Evolutionary conservation across 305 asterid genomes (phyloP), one percentile per base, ranked within the genome.

Genomic region (Plantago coronopus): DNA sequence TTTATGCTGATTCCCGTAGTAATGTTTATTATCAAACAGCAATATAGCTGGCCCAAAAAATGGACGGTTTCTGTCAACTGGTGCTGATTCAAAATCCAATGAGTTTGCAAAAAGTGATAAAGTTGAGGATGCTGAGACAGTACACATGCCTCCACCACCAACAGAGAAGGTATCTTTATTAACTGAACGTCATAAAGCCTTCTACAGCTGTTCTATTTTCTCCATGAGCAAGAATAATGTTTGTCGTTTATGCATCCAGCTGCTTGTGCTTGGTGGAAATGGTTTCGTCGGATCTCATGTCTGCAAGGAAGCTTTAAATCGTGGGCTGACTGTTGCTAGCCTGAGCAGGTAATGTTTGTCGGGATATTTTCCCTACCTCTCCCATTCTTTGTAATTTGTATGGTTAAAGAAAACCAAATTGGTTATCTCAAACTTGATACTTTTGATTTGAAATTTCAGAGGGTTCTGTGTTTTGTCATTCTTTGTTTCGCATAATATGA

Each of bases 201-300:
- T 37, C 19, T 17, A 20, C 19, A 55, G 15, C 50, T 71, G 31
- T 44, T 34, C 29, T 23, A 51, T 37, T 37, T 61, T 60, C 53
- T 47, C 21, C 17, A 48, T 62, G 43, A 22, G 45, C 54, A 17
- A 23, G 44, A 55, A 16, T 21, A 7, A 34, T 51, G 9, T 48
- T 19, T 38, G 17, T 51, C 29, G 19, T 49, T 59, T 58, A 38
- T 45, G 46, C 48, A 59, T 77, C 66, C 78, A 91, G 98, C 69
- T 91, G 76, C 97, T 91, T 61, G 96, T 91, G 78, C 83, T 91
- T 23, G 98, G 98, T 19, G 98, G 97, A 71, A 91, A 80, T 80
- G 98, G 98, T 49, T 91, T 84, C 73, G 98, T 91, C 60, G 98
- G 98, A 45, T 88, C 96, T 58, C 96, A 91, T 77, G 51, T 91